A percentile compares a stretch with the other conserved stretches of the same genome.
These are phyloP conservation scores for Clitopilus hobsonii DNA, from an alignment of 768 basidiomycete species.

Conservation along the genomic window DNA sequence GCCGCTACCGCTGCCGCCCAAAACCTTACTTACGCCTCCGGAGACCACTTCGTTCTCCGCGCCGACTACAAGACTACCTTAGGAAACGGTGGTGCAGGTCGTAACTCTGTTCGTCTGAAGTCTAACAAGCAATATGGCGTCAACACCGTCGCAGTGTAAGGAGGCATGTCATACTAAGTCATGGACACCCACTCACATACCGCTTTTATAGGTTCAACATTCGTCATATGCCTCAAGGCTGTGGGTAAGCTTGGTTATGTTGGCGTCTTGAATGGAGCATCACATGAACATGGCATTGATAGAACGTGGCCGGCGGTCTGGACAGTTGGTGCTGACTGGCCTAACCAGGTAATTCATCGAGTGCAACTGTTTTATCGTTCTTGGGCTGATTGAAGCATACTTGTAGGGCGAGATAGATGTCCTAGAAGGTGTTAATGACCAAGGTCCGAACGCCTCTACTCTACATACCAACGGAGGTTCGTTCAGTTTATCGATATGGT, in stretches of 20 bases:
- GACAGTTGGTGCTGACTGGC: constrained; percentile 52
- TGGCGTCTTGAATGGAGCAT: neutral
- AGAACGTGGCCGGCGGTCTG: constrained; percentile 54
- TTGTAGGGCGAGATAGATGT: constrained; percentile 49
- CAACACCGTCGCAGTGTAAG: constrained; percentile 45
- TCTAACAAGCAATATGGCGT: constrained; percentile 42
- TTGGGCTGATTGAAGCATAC: neutral
- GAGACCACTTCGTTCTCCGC: constrained; percentile 50
- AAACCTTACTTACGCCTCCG: constrained; percentile 55
- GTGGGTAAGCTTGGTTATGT: constrained; percentile 33
- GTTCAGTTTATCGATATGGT: constrained; percentile 3
- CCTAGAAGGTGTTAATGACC: constrained; percentile 55
- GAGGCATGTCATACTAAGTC: constrained; percentile 7
- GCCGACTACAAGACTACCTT: constrained; percentile 48
- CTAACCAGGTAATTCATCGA: constrained; percentile 30
- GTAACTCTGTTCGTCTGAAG: constrained; percentile 53
- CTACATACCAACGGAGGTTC: constrained; percentile 52
- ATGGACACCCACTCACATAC: neutral
- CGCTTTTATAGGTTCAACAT: constrained; percentile 36
- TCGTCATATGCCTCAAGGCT: constrained; percentile 58
- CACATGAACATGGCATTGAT: neutral
- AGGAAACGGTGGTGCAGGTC: constrained; percentile 42
- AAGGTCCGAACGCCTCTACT: constrained; percentile 44
- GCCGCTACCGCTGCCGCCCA: constrained; percentile 42
- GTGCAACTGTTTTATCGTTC: neutral